Base-by-base conservation (phyloP, 768 basidiomycete species). In the Amanita muscaria region DNA sequence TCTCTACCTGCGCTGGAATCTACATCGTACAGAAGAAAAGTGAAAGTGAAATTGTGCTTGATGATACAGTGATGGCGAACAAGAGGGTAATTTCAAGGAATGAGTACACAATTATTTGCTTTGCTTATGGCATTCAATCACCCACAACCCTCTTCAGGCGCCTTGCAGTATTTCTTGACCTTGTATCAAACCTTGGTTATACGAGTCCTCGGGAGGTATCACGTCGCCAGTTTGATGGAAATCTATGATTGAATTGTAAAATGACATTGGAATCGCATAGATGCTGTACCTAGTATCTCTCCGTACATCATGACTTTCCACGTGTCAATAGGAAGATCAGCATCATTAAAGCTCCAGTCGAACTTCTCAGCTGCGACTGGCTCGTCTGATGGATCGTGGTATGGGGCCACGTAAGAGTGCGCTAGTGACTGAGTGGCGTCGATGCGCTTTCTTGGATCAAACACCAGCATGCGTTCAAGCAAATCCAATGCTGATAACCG, bases 231-330 rank as follows among this genome's bases (percentile, higher is more conserved):
- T 80, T 64, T 87, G 83, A 56, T 88, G 86, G 73, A 88, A 88
- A 56, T 88, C 86, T 88, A 44, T 29, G 0, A 34, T 42, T 16
- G 42, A 49, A 36, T 38, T 23, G 33, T 15, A 31, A 35, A 5
- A 18, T 15, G 18, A 36, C 41, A 22, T 9, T 6, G 3, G 9
- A 6, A 22, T 21, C 9, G 22, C 24, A 22, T 6, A 49, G n/a
- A 18, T 46, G 40, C 64, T 83, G 50, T 56, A 91, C 92, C 91
- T 10, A 97, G 72, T 51, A 97, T 98, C 66, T 99, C 94, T 56
- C 83, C 87, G 71, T 98, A 98, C 94, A 99, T 99, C 96, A 99
- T 99, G 59, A 96, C 94, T 67, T 97, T 98, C 96, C 96, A 99
- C 1, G 90, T 94, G 57, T 99, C 96, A 9, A 98, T 88, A 0